Conservation (phyloP, 495 filamentous ascomycete species). For the Aspergillus funiculosus region DNA sequence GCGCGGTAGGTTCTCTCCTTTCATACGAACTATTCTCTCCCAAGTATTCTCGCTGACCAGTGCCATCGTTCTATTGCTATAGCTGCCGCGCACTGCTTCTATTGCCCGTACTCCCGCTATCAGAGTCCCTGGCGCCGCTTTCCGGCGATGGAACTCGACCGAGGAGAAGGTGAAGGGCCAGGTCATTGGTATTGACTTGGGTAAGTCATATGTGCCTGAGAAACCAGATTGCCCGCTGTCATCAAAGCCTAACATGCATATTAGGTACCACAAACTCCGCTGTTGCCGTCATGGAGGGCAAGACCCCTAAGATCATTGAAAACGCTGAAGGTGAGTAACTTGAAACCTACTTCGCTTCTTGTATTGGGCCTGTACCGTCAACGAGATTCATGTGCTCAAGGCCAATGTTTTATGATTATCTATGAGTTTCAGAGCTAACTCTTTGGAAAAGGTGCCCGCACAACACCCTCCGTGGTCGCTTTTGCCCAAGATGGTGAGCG, state of each 20-base stretch:
- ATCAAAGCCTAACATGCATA: constrained; percentile 24
- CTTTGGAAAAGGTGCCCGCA: constrained; percentile 67
- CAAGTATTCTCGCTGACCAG: constrained; percentile 16
- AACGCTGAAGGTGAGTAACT: constrained; percentile 76
- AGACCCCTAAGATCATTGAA: constrained; percentile 91
- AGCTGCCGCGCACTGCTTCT: constrained; percentile 42
- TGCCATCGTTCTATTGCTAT: constrained; percentile 1
- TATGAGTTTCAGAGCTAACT: constrained; percentile 12
- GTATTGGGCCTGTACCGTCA: too few species aligned
- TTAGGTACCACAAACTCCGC: constrained; percentile 96
- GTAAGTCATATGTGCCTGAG: constrained; percentile 65
- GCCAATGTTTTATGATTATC: too few species aligned
- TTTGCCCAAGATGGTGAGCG: constrained; percentile 97
- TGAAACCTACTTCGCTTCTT: too few species aligned
- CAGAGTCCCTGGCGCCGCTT: constrained; percentile 52
- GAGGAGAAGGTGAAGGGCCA: constrained; percentile 88
- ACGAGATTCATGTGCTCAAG: too few species aligned
- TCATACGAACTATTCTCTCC: constrained; percentile 4
- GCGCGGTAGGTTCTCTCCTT: constrained; percentile 59
- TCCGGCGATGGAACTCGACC: constrained; percentile 76
- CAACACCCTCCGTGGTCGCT: constrained; percentile 94
- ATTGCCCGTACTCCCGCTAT: constrained; percentile 49
- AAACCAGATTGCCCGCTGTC: too few species aligned
- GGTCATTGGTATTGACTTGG: constrained; percentile 98
- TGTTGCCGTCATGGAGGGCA: constrained; percentile 96